Evolutionary conservation across 164 flowering plant species (phyloP).

Genomic region (Macadamia integrifolia): DNA sequence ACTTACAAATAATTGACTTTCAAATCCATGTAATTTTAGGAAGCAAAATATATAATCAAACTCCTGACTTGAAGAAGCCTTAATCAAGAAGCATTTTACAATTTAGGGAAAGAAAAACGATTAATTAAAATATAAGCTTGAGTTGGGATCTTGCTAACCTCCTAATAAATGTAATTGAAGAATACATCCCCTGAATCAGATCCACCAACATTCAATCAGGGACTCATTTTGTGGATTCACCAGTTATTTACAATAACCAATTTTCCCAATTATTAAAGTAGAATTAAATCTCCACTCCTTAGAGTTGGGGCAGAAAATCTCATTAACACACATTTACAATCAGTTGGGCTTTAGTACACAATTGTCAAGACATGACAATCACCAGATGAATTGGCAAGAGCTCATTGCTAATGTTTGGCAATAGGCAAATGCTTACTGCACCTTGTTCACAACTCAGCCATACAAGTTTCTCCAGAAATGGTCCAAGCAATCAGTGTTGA

Average conservation of each 20-base stretch:
- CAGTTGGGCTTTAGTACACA: not conserved
- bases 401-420: not conserved
- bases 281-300: not conserved
- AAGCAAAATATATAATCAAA: no score
- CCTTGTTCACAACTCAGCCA: not conserved
- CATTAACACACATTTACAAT: not conserved
- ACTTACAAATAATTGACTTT: no score
- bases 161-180: no score
- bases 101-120: no score
- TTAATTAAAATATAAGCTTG: no score
- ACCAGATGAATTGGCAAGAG: not conserved
- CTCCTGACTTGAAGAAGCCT: no score
- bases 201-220: not conserved
- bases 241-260: not conserved
- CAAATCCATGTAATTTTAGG: no score
- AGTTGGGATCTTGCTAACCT: no score
- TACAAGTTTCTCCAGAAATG: not conserved
- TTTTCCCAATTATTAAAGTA: not conserved
- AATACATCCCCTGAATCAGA: not conserved
- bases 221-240: not conserved
- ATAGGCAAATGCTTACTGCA: not conserved
- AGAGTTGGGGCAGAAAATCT: not conserved
- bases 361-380: not conserved
- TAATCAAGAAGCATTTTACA: no score
- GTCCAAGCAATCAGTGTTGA: not conserved